Conservation (phyloP, 2,329 filamentous ascomycete genomes). For the Hypomyces perniciosus region DNA sequence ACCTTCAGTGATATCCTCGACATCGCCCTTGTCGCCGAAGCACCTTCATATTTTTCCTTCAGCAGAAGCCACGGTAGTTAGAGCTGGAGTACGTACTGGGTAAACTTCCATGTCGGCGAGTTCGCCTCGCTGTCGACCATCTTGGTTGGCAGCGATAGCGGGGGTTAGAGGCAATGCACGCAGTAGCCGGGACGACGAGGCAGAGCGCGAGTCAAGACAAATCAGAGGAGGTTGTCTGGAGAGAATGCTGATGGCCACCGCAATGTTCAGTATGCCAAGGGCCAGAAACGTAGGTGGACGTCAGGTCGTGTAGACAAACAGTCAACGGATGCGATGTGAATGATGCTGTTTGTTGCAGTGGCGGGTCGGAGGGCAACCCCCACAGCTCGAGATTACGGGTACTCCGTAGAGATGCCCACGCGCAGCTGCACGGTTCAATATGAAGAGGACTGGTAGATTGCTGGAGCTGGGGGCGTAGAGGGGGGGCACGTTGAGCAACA, state of each 20-base stretch:
- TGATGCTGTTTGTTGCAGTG: conserved; percentile 22
- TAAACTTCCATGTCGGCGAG: conserved; percentile 99
- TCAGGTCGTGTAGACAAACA: conserved; percentile 15
- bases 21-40: conserved; percentile 99
- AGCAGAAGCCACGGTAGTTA: conserved; percentile 19
- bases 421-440: conserved; percentile 2
- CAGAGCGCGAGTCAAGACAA: conserved; percentile 13
- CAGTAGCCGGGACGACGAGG: conserved; percentile 16
- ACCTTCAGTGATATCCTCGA: conserved; percentile 98
- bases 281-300: conserved; percentile 9
- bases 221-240: neutral
- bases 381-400: conserved; percentile 9
- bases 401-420: conserved; percentile 7
- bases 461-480: neutral
- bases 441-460: neutral
- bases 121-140: conserved; percentile 96
- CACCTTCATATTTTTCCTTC: conserved; percentile 54
- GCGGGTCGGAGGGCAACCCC: conserved; percentile 18
- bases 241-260: neutral
- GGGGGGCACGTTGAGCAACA: neutral
- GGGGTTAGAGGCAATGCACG: conserved; percentile 19
- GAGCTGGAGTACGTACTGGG: conserved; percentile 65
- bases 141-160: conserved; percentile 44
- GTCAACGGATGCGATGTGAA: conserved; percentile 17
- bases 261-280: neutral